These are phyloP conservation scores for Cystobasidium pallidum DNA, from an alignment of 1,284 basidiomycete genomes.

Conservation along the genomic window DNA sequence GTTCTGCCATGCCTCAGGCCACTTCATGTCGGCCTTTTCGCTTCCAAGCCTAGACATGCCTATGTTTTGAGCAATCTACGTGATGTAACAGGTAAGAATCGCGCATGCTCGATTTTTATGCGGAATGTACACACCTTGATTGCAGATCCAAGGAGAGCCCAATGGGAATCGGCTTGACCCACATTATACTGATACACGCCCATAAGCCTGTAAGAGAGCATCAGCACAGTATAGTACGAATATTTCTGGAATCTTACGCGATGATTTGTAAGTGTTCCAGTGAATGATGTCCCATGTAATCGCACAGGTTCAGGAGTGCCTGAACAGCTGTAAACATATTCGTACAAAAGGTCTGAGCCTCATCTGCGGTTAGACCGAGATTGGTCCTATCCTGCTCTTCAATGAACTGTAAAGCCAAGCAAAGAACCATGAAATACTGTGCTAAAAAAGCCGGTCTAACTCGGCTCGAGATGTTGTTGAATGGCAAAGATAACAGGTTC, in stretches of 20 bases:
- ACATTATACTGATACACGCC: slow-evolving; percentile 55
- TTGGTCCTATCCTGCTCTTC: slow-evolving; percentile 44
- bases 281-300: slow-evolving; percentile 52
- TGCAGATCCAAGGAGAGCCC: slow-evolving; percentile 53
- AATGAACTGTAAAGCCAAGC: slow-evolving; percentile 53
- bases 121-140: slow-evolving; percentile 51
- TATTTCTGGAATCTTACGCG: slow-evolving; percentile 18
- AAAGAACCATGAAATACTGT: slow-evolving; percentile 53
- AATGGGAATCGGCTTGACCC: slow-evolving; percentile 53
- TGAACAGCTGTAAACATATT: slow-evolving; percentile 52
- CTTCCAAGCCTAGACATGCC: slow-evolving; percentile 43
- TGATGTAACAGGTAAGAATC: not conserved
- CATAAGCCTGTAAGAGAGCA: slow-evolving; percentile 44
- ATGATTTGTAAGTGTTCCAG: slow-evolving; percentile 54
- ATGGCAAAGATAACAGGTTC: slow-evolving; percentile 47
- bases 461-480: slow-evolving; percentile 48
- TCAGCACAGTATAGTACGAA: not conserved
- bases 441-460: slow-evolving; percentile 52
- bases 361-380: slow-evolving; percentile 47
- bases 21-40: slow-evolving; percentile 29
- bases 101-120: not conserved
- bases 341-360: slow-evolving; percentile 49
- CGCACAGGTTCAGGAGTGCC: slow-evolving; percentile 52
- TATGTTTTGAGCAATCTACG: slow-evolving; percentile 45
- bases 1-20: slow-evolving; percentile 46